Conservation (phyloP, 768 basidiomycete genomes). For the Stropharia rugosoannulata region DNA sequence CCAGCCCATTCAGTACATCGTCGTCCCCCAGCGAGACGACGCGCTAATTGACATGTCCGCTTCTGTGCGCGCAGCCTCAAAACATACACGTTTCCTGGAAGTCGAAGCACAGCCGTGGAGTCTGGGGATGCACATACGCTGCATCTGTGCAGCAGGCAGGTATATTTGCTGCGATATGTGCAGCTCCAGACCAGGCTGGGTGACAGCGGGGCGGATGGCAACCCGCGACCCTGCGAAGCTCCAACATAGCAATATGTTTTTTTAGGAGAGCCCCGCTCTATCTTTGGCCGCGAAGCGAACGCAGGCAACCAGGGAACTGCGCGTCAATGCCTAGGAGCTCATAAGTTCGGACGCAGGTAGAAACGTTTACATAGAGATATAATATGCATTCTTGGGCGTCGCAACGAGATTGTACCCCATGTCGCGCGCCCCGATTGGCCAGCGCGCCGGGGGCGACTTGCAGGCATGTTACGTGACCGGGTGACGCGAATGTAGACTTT, state of each 20-base stretch:
- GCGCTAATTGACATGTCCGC: slow-evolving; percentile 5
- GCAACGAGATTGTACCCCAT: neutral
- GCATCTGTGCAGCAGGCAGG: too few species aligned
- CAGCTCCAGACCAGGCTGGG: neutral
- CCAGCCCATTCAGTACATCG: neutral
- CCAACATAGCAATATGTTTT: neutral
- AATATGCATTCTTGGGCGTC: neutral
- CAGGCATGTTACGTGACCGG: neutral
- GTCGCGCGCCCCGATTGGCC: neutral
- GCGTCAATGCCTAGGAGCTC: too few species aligned
- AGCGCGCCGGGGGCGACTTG: neutral
- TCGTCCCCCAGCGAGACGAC: neutral
- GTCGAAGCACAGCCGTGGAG: neutral
- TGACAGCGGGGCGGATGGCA: neutral
- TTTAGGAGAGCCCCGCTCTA: too few species aligned
- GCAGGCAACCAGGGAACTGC: too few species aligned
- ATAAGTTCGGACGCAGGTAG: too few species aligned
- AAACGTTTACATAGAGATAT: too few species aligned
- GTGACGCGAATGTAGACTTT: slow-evolving; percentile 6
- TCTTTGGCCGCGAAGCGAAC: too few species aligned
- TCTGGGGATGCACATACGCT: neutral
- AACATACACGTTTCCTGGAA: slow-evolving; percentile 7
- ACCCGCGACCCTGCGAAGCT: neutral
- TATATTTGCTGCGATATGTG: too few species aligned
- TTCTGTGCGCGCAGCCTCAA: neutral